Percentiles rank a stretch among this genome's conserved stretches.
phyloP scores from a whole-genome alignment of 2,329 filamentous ascomycete genomes.

The Coniochaeta hoffmannii region DNA sequence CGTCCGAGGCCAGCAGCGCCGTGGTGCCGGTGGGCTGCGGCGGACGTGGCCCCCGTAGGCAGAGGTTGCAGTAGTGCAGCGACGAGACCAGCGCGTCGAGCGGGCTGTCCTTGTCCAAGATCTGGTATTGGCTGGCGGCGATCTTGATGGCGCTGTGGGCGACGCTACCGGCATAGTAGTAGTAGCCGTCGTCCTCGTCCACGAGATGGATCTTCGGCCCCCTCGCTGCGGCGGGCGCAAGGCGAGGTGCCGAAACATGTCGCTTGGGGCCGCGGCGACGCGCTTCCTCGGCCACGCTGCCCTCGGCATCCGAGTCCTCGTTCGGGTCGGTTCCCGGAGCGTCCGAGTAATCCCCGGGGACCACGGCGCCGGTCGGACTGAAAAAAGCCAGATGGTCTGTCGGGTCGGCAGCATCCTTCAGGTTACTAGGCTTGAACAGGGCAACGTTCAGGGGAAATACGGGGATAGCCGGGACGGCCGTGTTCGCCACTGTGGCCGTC shows the following conservation, averaged over 20 bases:
- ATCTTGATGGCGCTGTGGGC: not conserved
- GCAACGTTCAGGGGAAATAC: not conserved
- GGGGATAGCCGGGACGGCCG: not conserved
- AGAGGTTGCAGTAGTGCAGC: slow-evolving; percentile 2
- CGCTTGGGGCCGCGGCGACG: not conserved
- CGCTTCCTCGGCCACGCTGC: too few species aligned
- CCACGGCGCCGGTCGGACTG: slow-evolving; percentile 1
- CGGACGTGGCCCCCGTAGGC: not conserved
- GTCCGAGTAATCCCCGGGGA: not conserved
- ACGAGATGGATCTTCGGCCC: too few species aligned
- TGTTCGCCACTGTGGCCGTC: not conserved
- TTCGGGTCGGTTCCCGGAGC: not conserved
- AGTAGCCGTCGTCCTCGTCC: slow-evolving; percentile 3
- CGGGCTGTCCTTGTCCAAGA: not conserved
- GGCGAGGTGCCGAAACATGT: not conserved
- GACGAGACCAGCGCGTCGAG: not conserved
- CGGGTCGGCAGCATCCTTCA: too few species aligned
- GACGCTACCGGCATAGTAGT: slow-evolving; percentile 1
- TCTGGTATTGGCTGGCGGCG: slow-evolving; percentile 2
- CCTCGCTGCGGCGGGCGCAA: too few species aligned
- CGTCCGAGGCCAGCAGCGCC: slow-evolving; percentile 3
- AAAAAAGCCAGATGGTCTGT: too few species aligned
- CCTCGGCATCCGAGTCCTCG: too few species aligned
- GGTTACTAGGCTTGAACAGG: too few species aligned
- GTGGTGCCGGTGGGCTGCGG: slow-evolving; percentile 2